Base-by-base conservation (phyloP, 202 grass and related monocot genomes). In the Sporobolus alterniflorus region DNA sequence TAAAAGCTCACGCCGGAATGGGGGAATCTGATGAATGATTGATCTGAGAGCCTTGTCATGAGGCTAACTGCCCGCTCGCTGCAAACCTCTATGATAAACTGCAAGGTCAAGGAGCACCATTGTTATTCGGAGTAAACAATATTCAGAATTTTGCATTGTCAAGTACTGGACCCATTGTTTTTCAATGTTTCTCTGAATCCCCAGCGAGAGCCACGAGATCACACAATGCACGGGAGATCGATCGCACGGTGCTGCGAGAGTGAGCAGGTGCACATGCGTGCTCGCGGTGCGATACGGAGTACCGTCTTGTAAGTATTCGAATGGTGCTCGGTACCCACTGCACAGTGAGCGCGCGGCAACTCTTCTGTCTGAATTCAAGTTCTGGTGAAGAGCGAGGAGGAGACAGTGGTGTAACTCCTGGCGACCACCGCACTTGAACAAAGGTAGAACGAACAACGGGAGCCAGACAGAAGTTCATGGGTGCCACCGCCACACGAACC, bases 381-480 rank as follows among this genome's bases (percentile, higher is more conserved):
- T 2, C 24, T 6, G 10, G 28, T 9, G 60, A 22, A 43, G 11
- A 24, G 18, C 2, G 33, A 54, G 13, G 20, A 13, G 2, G 20
- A 14, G 21, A 74, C 31, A 39, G 11, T 22, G 70, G 48, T 51
- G 18, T 33, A 2, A 62, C 57, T 73, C 69, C 26, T n/a, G 36
- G 56, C 28, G 3, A 34, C 59, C 22, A 3, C 17, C 46, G 11
- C 31, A 82, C 71, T 56, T 5, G 64, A 64, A 8, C 9, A 33
- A 55, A 41, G 32, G 2, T 18, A 29, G 11, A 60, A 55, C 18
- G 54, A 60, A 55, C 18, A 43, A 50, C 21, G 60, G 22, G 29
- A 25, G 76, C 52, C 75, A 85, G 71, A 56, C 77, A 85, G 28
- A 46, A 81, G 77, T 75, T 64, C 34, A 48, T 81, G 71, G 76